Evolutionary conservation across 495 filamentous ascomycete genomes (phyloP).

Genomic region (Penicillium maclennaniae): DNA sequence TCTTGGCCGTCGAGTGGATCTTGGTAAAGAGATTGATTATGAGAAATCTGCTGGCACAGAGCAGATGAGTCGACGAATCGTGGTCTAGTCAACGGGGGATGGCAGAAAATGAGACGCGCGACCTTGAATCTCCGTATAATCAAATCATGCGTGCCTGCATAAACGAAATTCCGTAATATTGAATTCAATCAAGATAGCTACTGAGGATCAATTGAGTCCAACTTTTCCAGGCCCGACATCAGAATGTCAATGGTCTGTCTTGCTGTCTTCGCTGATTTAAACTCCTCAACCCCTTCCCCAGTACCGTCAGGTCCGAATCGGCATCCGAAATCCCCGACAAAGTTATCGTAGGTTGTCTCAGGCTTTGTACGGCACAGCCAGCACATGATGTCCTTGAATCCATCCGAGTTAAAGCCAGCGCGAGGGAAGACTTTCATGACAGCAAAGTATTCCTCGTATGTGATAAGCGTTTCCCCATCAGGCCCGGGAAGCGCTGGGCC

Average conservation of each 20-base stretch:
- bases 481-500: constrained; percentile 28
- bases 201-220: no score
- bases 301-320: no score
- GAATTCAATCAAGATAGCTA: no score
- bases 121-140: not conserved
- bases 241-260: no score
- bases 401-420: constrained; percentile 27
- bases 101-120: no score
- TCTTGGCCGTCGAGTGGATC: constrained; percentile 33
- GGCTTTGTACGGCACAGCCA: constrained; percentile 45
- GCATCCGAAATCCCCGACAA: constrained; percentile 15
- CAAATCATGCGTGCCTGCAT: no score
- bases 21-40: constrained; percentile 30
- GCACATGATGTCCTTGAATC: constrained; percentile 35
- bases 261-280: no score
- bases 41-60: constrained; percentile 41
- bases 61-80: constrained; percentile 36
- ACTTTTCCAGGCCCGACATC: no score
- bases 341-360: constrained; percentile 48
- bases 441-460: constrained; percentile 17
- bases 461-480: constrained; percentile 28
- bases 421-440: constrained; percentile 36
- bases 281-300: no score
- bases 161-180: no score
- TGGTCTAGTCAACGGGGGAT: constrained; percentile 17